Percentiles rank a stretch among this genome's conserved stretches.
Evolutionary conservation across 2,329 filamentous ascomycete species (phyloP).

Genomic region (Diaporthe aspalathi): DNA sequence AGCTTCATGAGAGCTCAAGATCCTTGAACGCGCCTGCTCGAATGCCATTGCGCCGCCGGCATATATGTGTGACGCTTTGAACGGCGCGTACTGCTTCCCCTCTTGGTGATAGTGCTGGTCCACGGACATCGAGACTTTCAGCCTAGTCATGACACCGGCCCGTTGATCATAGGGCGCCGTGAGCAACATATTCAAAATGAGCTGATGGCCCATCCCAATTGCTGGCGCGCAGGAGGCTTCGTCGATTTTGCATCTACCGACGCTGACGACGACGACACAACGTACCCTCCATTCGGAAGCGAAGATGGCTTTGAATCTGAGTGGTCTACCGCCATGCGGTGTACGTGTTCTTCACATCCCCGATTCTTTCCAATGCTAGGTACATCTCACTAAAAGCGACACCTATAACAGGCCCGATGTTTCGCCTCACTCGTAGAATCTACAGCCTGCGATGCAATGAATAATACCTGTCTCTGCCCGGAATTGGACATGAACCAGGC

Average conservation of each 20-base stretch:
- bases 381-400: too few species aligned
- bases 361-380: too few species aligned
- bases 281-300: neutral
- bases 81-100: neutral
- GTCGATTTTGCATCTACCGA: too few species aligned
- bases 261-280: too few species aligned
- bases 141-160: neutral
- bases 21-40: neutral
- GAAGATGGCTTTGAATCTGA: neutral
- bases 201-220: neutral
- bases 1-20: neutral
- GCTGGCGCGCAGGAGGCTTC: too few species aligned
- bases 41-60: neutral
- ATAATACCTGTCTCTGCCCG: slow-evolving; percentile 25
- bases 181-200: neutral
- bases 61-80: neutral
- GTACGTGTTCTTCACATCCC: neutral
- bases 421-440: neutral
- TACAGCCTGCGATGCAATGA: neutral
- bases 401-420: slow-evolving; percentile 1
- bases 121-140: slow-evolving; percentile 11
- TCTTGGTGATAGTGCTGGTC: neutral
- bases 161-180: too few species aligned
- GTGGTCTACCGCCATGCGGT: slow-evolving; percentile 12
- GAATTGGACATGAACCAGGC: neutral